Conservation (phyloP, 768 basidiomycete species). For the Strobilomyces confusus region DNA sequence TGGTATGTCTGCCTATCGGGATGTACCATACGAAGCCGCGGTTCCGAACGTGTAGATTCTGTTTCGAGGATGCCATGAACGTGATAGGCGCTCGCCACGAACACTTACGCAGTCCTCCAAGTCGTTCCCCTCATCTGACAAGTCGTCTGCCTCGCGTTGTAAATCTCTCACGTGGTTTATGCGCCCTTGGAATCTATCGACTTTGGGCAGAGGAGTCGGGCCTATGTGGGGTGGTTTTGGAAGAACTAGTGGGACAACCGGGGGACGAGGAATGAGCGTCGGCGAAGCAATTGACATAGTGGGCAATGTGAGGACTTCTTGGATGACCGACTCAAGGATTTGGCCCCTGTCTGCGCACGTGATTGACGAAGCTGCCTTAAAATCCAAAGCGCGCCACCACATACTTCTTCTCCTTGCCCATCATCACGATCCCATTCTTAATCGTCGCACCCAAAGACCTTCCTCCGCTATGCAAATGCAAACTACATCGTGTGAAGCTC, state of each 20-base stretch:
- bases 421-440: background rate
- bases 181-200: constrained; percentile 48
- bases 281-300: constrained; percentile 62
- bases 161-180: constrained; percentile 65
- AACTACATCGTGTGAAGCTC: constrained; percentile 15
- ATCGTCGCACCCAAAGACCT: background rate
- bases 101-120: constrained; percentile 66
- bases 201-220: constrained; percentile 52
- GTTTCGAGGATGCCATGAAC: constrained; percentile 3
- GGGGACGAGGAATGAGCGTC: constrained; percentile 68
- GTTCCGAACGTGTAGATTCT: constrained; percentile 60
- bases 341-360: constrained; percentile 22
- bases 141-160: constrained; percentile 73
- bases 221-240: constrained; percentile 64
- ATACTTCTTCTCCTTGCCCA: background rate
- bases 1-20: constrained; percentile 69
- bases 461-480: constrained; percentile 26
- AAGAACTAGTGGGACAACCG: constrained; percentile 59
- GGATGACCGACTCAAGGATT: too few relatives aligned
- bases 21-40: constrained; percentile 66
- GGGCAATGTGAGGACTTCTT: too few relatives aligned
- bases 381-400: constrained; percentile 14
- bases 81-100: background rate
- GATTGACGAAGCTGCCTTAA: constrained; percentile 12
- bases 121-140: constrained; percentile 81